Percentiles rank a stretch among this genome's conserved stretches.
phyloP scores from a whole-genome alignment of 2,329 filamentous ascomycete genomes.

The Rasamsonia emersonii region DNA sequence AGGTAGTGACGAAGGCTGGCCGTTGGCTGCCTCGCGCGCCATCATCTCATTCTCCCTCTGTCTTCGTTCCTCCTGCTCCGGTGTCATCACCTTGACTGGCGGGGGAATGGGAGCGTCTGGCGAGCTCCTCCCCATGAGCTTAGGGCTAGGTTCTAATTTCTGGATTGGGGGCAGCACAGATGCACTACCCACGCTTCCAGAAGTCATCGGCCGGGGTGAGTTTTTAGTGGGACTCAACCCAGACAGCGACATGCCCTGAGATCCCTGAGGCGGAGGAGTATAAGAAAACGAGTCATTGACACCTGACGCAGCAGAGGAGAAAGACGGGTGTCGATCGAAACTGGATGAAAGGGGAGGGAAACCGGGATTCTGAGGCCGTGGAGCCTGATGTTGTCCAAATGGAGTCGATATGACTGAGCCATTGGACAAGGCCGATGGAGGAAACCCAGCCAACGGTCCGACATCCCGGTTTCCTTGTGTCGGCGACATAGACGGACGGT shows the following conservation, averaged over 20 bases:
- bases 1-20: too few species aligned
- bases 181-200: slow-evolving; percentile 23
- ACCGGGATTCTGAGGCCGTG: slow-evolving; percentile 19
- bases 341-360: slow-evolving; percentile 19
- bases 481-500: slow-evolving; percentile 40
- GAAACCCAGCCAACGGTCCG: slow-evolving; percentile 37
- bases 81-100: slow-evolving; percentile 36
- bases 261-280: slow-evolving; percentile 25
- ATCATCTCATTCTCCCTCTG: slow-evolving; percentile 28
- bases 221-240: slow-evolving; percentile 41
- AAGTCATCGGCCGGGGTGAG: slow-evolving; percentile 31
- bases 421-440: slow-evolving; percentile 21
- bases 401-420: slow-evolving; percentile 24
- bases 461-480: slow-evolving; percentile 43
- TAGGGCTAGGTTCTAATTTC: slow-evolving; percentile 34
- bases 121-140: slow-evolving; percentile 35
- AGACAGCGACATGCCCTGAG: slow-evolving; percentile 30
- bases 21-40: slow-evolving; percentile 15
- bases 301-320: slow-evolving; percentile 24
- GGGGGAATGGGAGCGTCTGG: slow-evolving; percentile 34
- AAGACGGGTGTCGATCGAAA: slow-evolving; percentile 22
- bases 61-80: slow-evolving; percentile 33
- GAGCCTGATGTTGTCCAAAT: slow-evolving; percentile 19
- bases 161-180: slow-evolving; percentile 33
- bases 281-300: slow-evolving; percentile 21